Evolutionary conservation across 129 eudicot species (phyloP).

Genomic region (Solidago caesia): DNA sequence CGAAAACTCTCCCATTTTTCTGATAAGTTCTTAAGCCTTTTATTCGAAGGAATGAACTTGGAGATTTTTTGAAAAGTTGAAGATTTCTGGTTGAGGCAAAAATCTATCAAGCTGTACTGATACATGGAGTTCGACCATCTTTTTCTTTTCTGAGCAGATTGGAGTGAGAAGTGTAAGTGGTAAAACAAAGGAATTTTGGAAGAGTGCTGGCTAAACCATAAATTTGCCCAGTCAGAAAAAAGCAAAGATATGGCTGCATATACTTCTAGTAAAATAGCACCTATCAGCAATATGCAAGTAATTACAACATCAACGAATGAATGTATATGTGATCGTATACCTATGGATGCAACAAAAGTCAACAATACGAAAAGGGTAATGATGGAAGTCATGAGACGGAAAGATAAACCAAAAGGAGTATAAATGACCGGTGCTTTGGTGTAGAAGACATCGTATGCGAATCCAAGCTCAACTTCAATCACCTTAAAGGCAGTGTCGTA

Average conservation of each 20-base stretch:
- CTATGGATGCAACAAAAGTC: neutral
- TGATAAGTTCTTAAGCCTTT: neutral
- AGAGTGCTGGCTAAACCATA: neutral
- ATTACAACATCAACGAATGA: neutral
- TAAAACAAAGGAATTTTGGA: neutral
- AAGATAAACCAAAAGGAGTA: neutral
- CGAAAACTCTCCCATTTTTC: neutral
- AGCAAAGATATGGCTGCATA: neutral
- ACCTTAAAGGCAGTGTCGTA: neutral
- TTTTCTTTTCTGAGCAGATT: neutral
- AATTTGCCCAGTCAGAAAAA: neutral
- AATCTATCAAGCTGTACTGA: neutral
- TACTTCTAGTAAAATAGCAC: neutral
- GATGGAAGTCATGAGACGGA: neutral
- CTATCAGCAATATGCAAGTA: constrained; percentile 1
- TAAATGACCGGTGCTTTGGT: neutral
- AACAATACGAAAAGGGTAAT: neutral
- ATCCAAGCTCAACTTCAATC: neutral
- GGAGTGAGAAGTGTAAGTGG: neutral
- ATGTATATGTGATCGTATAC: neutral
- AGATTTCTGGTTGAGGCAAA: neutral
- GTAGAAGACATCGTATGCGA: neutral
- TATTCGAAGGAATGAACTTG: neutral
- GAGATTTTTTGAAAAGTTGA: neutral
- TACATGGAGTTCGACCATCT: neutral